Evolutionary conservation across 306 rosid species (phyloP), one percentile per base, ranked within the genome.

Genomic region (Pueraria montana): DNA sequence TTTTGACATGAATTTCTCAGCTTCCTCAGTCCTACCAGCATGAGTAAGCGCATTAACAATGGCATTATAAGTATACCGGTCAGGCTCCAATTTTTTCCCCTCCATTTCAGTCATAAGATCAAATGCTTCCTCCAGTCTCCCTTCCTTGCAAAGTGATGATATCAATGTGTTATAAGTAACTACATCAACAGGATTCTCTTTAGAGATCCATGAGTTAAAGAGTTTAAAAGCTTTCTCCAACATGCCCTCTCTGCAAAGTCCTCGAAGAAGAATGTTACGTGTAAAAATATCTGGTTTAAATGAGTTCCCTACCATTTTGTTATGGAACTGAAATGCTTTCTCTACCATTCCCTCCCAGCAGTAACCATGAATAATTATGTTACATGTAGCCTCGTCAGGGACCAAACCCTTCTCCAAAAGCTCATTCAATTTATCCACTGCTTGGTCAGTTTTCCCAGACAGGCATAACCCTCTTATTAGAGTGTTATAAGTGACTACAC

Each of bases 121-220:
- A 49, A 87, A 88, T 6, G 89, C 99, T 26, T 91, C 91, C 30
- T 88, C 91, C 53, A 93, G 85, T 85, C 88, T 91, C 80, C 88
- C 86, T 82, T 85, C 91, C 80, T 90, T 92, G 94, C 99, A 93
- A 52, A 92, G 85, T 64, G 87, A 65, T 18, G 99, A 89, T 79
- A 95, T 92, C 86, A 95, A 67, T 23, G 92, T 95, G 80, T 95
- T 95, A 86, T 95, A 95, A 4, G 97, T 91, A 80, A 96, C 93
- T n/a, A 34, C 83, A 78, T 95, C 91, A 20, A 91, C 34, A 16
- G 84, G 78, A 80, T 89, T 91, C 64, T 88, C 97, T 88, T 90
- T 89, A 5, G 88, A 89, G 72, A 90, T 82, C 97, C 92, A 95
- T 16, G 91, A 59, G 78, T 88, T 63, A 78, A 93, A 92, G 74